Percentiles rank a stretch among this genome's conserved stretches.
These are phyloP conservation scores for Clavaria fumosa DNA, from an alignment of 768 basidiomycete species.

Conservation along the genomic window DNA sequence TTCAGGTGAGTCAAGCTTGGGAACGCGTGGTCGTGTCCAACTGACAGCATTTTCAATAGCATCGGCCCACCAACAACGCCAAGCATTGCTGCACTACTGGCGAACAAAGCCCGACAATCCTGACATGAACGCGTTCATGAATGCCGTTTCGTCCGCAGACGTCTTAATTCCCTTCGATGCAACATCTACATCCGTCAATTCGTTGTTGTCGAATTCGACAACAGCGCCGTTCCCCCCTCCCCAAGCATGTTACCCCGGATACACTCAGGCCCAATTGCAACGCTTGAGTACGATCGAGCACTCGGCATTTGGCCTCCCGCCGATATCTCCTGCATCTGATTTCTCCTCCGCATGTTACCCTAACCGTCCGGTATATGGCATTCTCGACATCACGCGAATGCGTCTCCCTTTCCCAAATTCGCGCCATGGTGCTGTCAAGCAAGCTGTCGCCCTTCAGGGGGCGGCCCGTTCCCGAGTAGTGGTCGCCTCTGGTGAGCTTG, in stretches of 20 bases:
- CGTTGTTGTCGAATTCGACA: conserved; percentile 27
- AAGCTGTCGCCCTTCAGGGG: conserved; percentile 32
- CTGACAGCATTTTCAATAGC: conserved; percentile 25
- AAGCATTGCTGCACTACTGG: conserved; percentile 40
- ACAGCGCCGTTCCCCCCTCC: conserved; percentile 40
- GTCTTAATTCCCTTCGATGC: conserved; percentile 47
- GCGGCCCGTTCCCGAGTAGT: conserved; percentile 33
- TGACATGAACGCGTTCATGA: conserved; percentile 33
- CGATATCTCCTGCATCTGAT: conserved; percentile 15
- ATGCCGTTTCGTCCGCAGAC: conserved; percentile 29
- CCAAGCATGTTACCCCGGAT: conserved; percentile 42
- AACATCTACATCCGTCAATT: conserved; percentile 23
- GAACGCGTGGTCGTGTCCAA: conserved; percentile 1
- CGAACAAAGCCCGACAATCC: conserved; percentile 20
- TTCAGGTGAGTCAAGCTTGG: conserved; percentile 26
- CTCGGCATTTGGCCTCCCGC: conserved; percentile 33
- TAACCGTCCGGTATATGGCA: conserved; percentile 46
- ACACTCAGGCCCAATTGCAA: conserved; percentile 24
- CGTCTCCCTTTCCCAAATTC: conserved; percentile 42
- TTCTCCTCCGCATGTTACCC: conserved; percentile 40
- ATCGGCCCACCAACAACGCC: conserved; percentile 36
- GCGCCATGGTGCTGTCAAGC: conserved; percentile 26
- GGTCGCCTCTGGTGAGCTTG: conserved; percentile 34
- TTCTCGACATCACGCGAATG: conserved; percentile 39
- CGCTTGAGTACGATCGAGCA: conserved; percentile 34